Conservation (phyloP, 2,329 filamentous ascomycete genomes). For the Bipolaris zeicola region DNA sequence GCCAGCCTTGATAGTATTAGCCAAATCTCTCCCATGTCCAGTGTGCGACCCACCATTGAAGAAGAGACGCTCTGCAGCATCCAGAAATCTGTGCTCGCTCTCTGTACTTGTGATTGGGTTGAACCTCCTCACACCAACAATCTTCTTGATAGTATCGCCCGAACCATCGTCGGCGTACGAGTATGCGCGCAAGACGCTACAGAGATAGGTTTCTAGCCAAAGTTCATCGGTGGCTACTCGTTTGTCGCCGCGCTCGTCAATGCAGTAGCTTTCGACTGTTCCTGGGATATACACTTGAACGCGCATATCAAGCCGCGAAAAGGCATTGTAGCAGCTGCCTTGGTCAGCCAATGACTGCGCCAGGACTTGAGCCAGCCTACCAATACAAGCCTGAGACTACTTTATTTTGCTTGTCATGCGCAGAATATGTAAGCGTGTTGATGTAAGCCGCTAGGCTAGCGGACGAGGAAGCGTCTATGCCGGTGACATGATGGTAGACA, state of each 20-base stretch:
- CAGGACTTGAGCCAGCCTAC: conserved; percentile 55
- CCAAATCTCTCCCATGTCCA: background rate
- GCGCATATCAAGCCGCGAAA: conserved; percentile 96
- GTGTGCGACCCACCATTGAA: conserved; percentile 70
- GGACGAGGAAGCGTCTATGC: conserved; percentile 95
- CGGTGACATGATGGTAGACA: conserved; percentile 97
- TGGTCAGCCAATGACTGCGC: conserved; percentile 35
- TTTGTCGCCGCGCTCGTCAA: conserved; percentile 96
- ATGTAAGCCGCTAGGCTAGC: conserved; percentile 97
- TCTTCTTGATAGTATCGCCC: conserved; percentile 92
- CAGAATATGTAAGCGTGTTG: conserved; percentile 92
- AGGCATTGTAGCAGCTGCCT: conserved; percentile 92
- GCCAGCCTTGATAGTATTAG: conserved; percentile 67
- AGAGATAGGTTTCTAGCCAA: conserved; percentile 97
- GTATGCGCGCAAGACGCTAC: conserved; percentile 91
- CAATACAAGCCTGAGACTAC: conserved; percentile 95
- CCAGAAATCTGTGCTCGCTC: conserved; percentile 92
- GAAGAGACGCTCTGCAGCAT: conserved; percentile 92
- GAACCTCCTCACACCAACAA: conserved; percentile 95
- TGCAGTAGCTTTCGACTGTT: conserved; percentile 94
- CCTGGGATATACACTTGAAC: conserved; percentile 97
- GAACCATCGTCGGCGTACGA: conserved; percentile 96
- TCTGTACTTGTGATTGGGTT: conserved; percentile 99
- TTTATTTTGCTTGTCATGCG: conserved; percentile 82
- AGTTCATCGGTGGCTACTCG: conserved; percentile 89